Evolutionary conservation across 1,284 basidiomycete species (phyloP), one percentile per base, ranked within the genome.

Genomic region (Naganishia albida): DNA sequence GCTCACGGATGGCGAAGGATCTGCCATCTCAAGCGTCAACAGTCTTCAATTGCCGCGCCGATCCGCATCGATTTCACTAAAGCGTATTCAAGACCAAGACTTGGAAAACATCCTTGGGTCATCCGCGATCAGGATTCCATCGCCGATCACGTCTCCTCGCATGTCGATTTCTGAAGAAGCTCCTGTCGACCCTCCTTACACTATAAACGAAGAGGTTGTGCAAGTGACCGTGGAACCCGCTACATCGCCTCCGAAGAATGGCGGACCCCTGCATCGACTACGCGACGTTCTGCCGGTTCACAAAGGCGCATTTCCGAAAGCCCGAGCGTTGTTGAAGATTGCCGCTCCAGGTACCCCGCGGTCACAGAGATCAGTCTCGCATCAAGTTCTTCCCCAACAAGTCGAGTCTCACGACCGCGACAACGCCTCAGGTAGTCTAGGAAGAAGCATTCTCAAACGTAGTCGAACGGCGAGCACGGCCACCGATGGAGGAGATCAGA

Each of bases 51-150:
- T 39, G n/a, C 60, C 50, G 6, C 39, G 60, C 18, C 50, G 63
- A 42, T 49, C 52, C 16, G 57, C 59, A 16, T 66, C 59, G 7
- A 63, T 66, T n/a, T 62, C 65, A 40, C 60, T 66, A 38, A 66
- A 66, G 40, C 43, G 65, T 25, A 66, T 66, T 50, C 65, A 66
- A 28, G 65, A 66, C 25, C 52, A 66, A 34, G 65, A 66, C 18
- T 42, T 66, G 25, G 65, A 66, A 28, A 40, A 52, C 23, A 59
- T 63, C 52, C 62, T 66, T 44, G 57, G 57, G 7, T 60, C 57
- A 7, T 49, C 57, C 8, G 49, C 25, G 4, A 39, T 48, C 56
- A 46, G 46, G 38, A 50, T 60, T 8, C 46, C 57, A 2, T 60
- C 57, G 20, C 57, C 57, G n/a, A 46, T 50, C 12, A 23, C 34